Base-by-base conservation (phyloP, 2,329 filamentous ascomycete genomes). In the Pseudogymnoascus destructans region DNA sequence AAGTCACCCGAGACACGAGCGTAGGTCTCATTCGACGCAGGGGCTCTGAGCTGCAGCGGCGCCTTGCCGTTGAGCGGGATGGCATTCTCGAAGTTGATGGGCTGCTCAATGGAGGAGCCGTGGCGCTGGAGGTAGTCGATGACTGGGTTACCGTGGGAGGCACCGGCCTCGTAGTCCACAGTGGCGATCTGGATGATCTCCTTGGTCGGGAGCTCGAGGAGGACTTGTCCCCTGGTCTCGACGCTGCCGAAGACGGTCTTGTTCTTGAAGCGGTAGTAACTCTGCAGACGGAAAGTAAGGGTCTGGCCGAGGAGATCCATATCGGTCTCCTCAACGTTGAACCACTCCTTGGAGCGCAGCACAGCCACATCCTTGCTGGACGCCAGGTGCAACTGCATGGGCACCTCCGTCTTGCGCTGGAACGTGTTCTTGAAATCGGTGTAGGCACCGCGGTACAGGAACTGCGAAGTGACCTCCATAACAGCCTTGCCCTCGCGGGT, bases 401-500 rank as follows among this genome's bases (percentile, higher is more conserved):
- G 91, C 1, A 88, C 95, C 75, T 98, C 93, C 5, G 85, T 82
- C 80, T 96, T 97, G 70, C 93, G 87, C 75, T 97, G 91, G 84
- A 98, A 98, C 5, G 95, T 98, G 75, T 95, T 98, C 75, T 96
- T 87, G 66, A 83, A 98, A 72, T 98, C 95, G 59, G 81, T 87
- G 75, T 98, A 98, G 27, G 79, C 79, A 59, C 93, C 93, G 55
- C 95, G 86, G 78, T 98, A 98, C 67, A 98, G 73, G 80, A 98
- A 98, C 72, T 98, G 93, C 62, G 90, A 96, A 10, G 91, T 97
- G 25, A 98, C 93, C 70, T 98, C 90, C 93, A 98, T 98, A 62
- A 98, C 89, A 5, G 90, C 79, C 71, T 87, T 73, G 23, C 86
- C 86, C 58, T 91, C 83, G 42, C 93, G 86, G 58, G 81, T 86